Percentiles rank a stretch among this genome's conserved stretches.
Evolutionary conservation across 495 filamentous ascomycete genomes (phyloP).

Genomic region (Penicillium herquei): DNA sequence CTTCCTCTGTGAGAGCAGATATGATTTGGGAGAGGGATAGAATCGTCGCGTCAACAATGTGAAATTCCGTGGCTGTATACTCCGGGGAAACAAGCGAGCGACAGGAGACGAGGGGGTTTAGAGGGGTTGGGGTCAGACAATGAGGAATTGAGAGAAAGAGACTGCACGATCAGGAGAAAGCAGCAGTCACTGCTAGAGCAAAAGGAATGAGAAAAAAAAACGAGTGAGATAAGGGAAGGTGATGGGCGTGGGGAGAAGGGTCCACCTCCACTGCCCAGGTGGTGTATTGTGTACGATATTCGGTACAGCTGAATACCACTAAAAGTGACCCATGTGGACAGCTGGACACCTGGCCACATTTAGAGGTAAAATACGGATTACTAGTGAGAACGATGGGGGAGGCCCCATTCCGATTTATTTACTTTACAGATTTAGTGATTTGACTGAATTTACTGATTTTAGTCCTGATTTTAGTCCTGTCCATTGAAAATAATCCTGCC

Average conservation of each 20-base stretch:
- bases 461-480: background rate
- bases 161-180: constrained; percentile 5
- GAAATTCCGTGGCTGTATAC: constrained; percentile 9
- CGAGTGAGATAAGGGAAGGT: constrained; percentile 3
- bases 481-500: no score
- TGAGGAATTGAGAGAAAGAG: background rate
- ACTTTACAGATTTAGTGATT: background rate
- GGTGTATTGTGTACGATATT: background rate
- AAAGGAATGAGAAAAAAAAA: constrained; percentile 8
- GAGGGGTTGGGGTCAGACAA: background rate
- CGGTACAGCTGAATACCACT: background rate
- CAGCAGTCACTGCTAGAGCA: background rate
- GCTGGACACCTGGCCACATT: background rate
- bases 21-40: no score
- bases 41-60: constrained; percentile 12
- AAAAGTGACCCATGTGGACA: no score
- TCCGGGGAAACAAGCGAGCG: constrained; percentile 27
- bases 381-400: background rate
- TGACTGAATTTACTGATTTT: background rate
- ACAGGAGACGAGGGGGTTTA: constrained; percentile 11
- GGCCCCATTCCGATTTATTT: no score
- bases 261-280: background rate
- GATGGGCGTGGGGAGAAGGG: constrained; percentile 20
- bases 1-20: no score
- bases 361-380: background rate